Percentiles rank a stretch among this genome's conserved stretches.
Evolutionary conservation across 2,329 filamentous ascomycete genomes (phyloP).

Genomic region (Pseudogymnoascus sp.): DNA sequence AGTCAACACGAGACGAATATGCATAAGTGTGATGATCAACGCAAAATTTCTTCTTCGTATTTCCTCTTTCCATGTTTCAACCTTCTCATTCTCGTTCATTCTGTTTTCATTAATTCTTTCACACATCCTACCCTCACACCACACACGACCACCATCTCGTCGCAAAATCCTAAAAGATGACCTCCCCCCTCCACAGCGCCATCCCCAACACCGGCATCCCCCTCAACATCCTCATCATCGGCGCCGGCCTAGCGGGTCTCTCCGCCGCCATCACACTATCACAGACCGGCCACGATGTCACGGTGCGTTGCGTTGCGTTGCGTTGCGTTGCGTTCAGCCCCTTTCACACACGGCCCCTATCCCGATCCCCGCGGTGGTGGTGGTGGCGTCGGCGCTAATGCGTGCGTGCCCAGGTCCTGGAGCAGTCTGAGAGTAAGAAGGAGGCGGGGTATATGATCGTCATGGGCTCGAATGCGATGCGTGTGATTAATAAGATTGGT

Average conservation of each 20-base stretch:
- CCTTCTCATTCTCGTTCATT: neutral
- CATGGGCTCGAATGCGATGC: conserved; percentile 1
- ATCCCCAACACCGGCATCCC: neutral
- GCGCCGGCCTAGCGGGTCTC: conserved; percentile 34
- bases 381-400: neutral
- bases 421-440: neutral
- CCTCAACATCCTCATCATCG: conserved; percentile 20
- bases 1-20: neutral
- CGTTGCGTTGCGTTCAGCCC: neutral
- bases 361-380: neutral
- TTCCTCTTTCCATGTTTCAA: neutral
- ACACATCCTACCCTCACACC: neutral
- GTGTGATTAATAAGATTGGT: neutral
- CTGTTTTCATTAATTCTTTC: neutral
- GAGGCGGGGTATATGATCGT: conserved; percentile 5
- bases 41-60: neutral
- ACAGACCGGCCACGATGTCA: conserved; percentile 26
- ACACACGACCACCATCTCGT: neutral
- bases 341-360: neutral
- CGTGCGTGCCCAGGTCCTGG: neutral
- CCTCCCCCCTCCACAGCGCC: neutral
- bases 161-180: neutral
- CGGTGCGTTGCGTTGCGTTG: conserved; percentile 16
- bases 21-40: neutral
- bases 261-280: conserved; percentile 23